phyloP scores from a whole-genome alignment of 345 rosid genomes.

The Rhizophora mangle region DNA sequence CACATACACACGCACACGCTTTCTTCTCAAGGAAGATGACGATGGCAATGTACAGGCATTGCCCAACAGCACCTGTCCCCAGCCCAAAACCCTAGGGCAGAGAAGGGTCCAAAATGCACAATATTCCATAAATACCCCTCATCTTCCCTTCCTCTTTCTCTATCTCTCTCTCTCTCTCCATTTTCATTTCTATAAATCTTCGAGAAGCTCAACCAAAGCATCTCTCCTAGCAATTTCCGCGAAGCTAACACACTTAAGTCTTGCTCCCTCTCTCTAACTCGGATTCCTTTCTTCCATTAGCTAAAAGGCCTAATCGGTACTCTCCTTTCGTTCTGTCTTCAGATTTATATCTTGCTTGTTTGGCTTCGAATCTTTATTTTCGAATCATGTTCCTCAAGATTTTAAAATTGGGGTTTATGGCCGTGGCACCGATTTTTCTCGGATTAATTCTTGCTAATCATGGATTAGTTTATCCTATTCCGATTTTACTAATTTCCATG shows the following conservation, averaged over 20 bases:
- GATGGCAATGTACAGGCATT: too few species aligned
- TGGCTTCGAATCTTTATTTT: constrained; percentile 12
- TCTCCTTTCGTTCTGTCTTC: not conserved
- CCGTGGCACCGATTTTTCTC: constrained; percentile 28
- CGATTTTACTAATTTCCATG: constrained; percentile 32
- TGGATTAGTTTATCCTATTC: not conserved
- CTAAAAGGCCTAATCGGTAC: not conserved
- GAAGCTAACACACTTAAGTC: not conserved
- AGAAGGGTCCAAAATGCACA: too few species aligned
- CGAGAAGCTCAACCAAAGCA: too few species aligned
- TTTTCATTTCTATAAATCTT: too few species aligned
- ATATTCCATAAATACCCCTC: too few species aligned
- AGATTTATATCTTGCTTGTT: not conserved
- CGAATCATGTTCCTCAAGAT: constrained; percentile 21
- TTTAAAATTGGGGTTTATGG: constrained; percentile 35
- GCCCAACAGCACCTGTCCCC: too few species aligned
- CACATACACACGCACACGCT: too few species aligned
- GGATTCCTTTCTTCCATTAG: not conserved
- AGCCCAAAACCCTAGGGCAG: too few species aligned
- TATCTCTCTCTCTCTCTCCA: too few species aligned
- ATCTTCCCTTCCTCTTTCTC: too few species aligned
- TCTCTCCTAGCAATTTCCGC: not conserved
- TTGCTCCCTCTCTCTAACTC: not conserved
- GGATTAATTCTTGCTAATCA: not conserved
- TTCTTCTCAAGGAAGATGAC: too few species aligned